These are phyloP conservation scores for Ogataea nakhonphanomensis DNA, from an alignment of 805 yeast species.

Conservation along the genomic window DNA sequence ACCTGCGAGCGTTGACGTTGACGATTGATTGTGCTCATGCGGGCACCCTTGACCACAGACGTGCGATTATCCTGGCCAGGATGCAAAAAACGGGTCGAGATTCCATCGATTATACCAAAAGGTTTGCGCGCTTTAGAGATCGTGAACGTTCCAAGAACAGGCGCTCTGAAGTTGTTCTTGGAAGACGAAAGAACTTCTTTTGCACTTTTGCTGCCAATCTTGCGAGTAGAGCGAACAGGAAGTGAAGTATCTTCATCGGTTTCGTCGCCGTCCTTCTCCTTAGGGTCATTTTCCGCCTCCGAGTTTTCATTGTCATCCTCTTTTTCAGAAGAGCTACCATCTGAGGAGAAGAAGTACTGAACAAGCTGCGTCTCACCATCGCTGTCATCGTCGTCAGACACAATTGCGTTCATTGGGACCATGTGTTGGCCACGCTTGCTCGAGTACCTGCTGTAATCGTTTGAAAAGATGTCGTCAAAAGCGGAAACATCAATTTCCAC, in stretches of 20 bases:
- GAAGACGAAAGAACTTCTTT: conserved; percentile 90
- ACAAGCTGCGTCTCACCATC: conserved; percentile 48
- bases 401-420: conserved; percentile 19
- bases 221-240: conserved; percentile 64
- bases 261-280: conserved; percentile 58
- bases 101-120: conserved; percentile 91
- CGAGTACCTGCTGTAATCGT: conserved; percentile 20
- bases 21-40: conserved; percentile 4
- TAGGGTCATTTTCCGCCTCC: conserved; percentile 13
- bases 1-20: conserved; percentile 5
- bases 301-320: conserved; percentile 17
- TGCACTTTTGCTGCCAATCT: conserved; percentile 75
- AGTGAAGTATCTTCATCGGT: conserved; percentile 90
- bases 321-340: conserved; percentile 22
- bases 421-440: conserved; percentile 16
- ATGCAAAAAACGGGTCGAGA: conserved; percentile 78
- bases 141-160: conserved; percentile 89
- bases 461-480: conserved; percentile 27
- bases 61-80: conserved; percentile 36
- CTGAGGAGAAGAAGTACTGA: conserved; percentile 62
- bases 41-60: conserved; percentile 25
- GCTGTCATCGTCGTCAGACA: conserved; percentile 21
- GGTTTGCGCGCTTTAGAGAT: conserved; percentile 70
- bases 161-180: conserved; percentile 83
- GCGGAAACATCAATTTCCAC: conserved; percentile 28